Base-by-base conservation (phyloP, 2,329 filamentous ascomycete species). In the Endoconidiophora laricicola region DNA sequence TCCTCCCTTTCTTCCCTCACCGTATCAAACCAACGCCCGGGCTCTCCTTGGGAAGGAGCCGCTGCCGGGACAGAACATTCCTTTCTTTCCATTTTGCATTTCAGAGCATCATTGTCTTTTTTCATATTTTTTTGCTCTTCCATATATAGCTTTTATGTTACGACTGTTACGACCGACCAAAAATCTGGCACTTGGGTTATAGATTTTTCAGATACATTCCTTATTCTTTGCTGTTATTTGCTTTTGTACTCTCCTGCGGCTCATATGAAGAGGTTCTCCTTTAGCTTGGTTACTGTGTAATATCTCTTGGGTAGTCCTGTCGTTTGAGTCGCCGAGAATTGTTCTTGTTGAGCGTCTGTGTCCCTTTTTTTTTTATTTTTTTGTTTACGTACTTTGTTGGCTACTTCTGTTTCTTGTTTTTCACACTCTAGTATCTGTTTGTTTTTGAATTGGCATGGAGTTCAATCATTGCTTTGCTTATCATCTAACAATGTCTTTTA, bases 131-230 rank as follows among this genome's bases (percentile, higher is more conserved):
- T 46, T 43, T 51, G 44, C 43, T 46, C 44, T 36, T 33, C 20
- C 46, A 48, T 51, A 51, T 51, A 47, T 47, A 51, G 38, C 24
- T 50, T 33, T 50, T 33, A 9, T 33, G 26, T 33, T 51, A 51
- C 49, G 49, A 51, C 49, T 29, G 50, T 52, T 48, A 52, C 37
- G 50, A 52, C 50, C 50, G 50, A 52, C 46, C 50, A 52, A 52
- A 51, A 52, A 52, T 52, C 50, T 52, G 42, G 50, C 42, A 48
- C 42, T 37, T 52, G 46, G 45, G 40, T 48, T 47, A 46, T 46
- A 51, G 49, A 46, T 45, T 52, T 52, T 52, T 52, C 42, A 52
- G 46, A 47, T 46, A 52, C 50, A 46, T 46, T 52, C 46, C 45
- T 52, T 52, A 41, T 45, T 37, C n/a, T 26, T 36, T 24, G 18